Conservation (phyloP, 2,329 filamentous ascomycete genomes). For the Sclerotinia borealis region DNA sequence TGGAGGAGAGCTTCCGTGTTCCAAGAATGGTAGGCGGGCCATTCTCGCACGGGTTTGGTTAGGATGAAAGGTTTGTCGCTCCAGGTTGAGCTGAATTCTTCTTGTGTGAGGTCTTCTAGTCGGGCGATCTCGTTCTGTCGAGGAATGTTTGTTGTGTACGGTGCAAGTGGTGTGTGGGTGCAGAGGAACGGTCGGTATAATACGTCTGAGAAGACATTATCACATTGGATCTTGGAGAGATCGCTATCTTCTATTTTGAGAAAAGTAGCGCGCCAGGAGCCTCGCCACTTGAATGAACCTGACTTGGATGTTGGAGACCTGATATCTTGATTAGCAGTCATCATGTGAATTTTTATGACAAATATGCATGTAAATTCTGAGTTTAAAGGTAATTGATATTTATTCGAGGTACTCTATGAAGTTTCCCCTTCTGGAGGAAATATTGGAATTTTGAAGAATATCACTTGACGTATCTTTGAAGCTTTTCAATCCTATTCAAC, state of each 20-base stretch:
- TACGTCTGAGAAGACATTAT: constrained; percentile 79
- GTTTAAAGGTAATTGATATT: background rate
- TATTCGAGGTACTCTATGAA: background rate
- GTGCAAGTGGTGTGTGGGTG: constrained; percentile 63
- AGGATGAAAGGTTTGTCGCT: constrained; percentile 80
- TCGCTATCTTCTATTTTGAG: constrained; percentile 50
- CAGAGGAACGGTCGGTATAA: constrained; percentile 88
- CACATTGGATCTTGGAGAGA: constrained; percentile 61
- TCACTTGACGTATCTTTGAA: background rate
- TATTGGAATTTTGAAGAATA: background rate
- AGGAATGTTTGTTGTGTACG: constrained; percentile 68
- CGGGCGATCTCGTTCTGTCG: constrained; percentile 64
- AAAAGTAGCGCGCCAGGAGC: constrained; percentile 78
- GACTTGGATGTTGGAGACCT: constrained; percentile 28
- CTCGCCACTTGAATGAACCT: constrained; percentile 54
- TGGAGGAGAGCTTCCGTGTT: constrained; percentile 58
- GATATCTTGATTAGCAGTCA: constrained; percentile 14
- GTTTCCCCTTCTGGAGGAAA: background rate
- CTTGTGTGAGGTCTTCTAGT: constrained; percentile 59
- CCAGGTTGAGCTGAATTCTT: constrained; percentile 72
- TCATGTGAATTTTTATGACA: background rate
- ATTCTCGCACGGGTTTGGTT: constrained; percentile 71
- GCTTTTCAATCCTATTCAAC: background rate
- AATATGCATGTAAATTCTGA: background rate
- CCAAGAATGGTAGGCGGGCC: constrained; percentile 76